Conservation (phyloP, 1,139 yeast genomes). For the Wickerhamomyces sp. region DNA sequence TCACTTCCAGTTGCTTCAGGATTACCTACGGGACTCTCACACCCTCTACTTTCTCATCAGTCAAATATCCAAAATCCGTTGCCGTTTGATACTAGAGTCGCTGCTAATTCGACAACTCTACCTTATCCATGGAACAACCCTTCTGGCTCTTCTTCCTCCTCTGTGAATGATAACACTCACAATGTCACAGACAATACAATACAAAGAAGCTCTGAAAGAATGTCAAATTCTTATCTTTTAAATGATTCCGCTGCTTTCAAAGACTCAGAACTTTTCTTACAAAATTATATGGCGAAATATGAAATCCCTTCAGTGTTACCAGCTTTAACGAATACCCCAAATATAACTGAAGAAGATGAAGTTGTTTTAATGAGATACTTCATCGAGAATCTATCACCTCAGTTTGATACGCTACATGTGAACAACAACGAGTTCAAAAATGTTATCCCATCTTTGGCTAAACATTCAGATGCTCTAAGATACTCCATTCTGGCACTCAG, state of each 20-base stretch:
- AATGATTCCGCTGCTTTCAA: background rate
- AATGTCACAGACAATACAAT: background rate
- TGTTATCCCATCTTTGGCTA: constrained; percentile 8
- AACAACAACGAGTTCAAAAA: constrained; percentile 1
- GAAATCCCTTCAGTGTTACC: background rate
- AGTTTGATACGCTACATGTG: constrained; percentile 9
- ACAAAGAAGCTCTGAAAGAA: background rate
- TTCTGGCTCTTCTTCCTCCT: background rate
- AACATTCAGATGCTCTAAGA: constrained; percentile 7
- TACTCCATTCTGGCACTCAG: constrained; percentile 11
- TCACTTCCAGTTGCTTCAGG: background rate
- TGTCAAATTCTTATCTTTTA: background rate
- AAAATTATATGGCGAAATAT: background rate
- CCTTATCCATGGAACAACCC: background rate
- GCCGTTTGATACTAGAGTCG: background rate
- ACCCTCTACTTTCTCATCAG: background rate
- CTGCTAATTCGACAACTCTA: background rate
- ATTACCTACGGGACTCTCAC: background rate
- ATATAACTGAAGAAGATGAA: constrained; percentile 11
- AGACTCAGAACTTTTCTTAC: background rate
- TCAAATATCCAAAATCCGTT: background rate
- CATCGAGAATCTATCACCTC: constrained; percentile 8
- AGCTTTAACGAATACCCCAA: background rate
- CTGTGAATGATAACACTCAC: background rate
- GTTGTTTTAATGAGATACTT: constrained; percentile 9